Percentiles rank a stretch among this genome's conserved stretches.
phyloP scores from a whole-genome alignment of 148 eudicot species.

The Rhododendron molle region DNA sequence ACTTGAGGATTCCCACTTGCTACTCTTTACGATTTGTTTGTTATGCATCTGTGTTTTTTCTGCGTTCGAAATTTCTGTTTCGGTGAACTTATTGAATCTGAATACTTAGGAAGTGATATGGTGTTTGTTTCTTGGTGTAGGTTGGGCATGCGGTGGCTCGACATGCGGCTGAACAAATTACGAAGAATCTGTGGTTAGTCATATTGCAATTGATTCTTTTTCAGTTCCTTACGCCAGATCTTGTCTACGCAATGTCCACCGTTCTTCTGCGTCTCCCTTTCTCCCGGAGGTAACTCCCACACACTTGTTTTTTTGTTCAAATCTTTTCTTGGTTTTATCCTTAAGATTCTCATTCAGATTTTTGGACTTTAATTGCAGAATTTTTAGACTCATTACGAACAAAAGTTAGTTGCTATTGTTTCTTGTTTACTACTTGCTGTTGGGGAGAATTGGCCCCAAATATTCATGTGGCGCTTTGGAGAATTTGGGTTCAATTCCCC shows the following conservation, averaged over 20 bases:
- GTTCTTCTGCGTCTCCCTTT: conserved; percentile 72
- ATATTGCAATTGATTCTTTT: conserved; percentile 63
- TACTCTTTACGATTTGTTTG: neutral
- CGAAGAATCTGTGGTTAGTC: conserved; percentile 68
- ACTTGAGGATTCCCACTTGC: neutral
- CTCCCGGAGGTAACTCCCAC: conserved; percentile 52
- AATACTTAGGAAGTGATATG: neutral
- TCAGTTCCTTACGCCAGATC: conserved; percentile 73
- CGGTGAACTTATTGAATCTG: neutral
- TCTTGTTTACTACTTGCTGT: neutral
- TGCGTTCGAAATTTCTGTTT: neutral
- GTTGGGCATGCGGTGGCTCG: conserved; percentile 92
- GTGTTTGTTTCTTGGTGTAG: conserved; percentile 22
- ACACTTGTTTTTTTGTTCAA: no score
- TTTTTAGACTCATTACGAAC: neutral
- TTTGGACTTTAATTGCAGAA: neutral
- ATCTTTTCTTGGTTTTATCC: neutral
- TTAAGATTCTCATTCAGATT: neutral
- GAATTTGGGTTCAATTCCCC: neutral
- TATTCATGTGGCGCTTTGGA: neutral
- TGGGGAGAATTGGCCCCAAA: neutral
- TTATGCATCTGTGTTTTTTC: neutral
- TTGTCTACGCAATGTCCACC: conserved; percentile 67
- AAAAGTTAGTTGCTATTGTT: neutral
- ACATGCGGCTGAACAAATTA: conserved; percentile 72